Conservation (phyloP, 768 basidiomycete species). For the Leccinum obscurum region DNA sequence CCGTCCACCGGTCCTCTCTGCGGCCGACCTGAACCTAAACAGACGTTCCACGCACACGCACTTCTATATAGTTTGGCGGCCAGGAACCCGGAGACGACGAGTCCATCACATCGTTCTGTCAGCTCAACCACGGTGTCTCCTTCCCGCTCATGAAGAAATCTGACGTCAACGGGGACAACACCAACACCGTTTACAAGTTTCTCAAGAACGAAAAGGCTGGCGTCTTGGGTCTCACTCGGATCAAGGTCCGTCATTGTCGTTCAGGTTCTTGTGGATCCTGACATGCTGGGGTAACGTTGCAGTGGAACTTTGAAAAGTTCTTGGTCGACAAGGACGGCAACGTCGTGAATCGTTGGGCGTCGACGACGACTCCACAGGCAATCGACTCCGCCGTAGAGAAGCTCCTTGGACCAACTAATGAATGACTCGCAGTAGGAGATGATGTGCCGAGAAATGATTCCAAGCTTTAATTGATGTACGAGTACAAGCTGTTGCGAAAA, state of each 20-base stretch:
- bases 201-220: slow-evolving; percentile 81
- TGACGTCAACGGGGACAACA: slow-evolving; percentile 85
- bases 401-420: slow-evolving; percentile 39
- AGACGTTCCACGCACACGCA: neutral
- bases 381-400: slow-evolving; percentile 67
- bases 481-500: neutral
- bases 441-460: neutral
- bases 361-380: slow-evolving; percentile 66
- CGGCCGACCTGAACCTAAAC: neutral
- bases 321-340: slow-evolving; percentile 76
- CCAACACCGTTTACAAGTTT: slow-evolving; percentile 84
- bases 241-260: slow-evolving; percentile 56
- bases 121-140: slow-evolving; percentile 81
- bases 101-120: slow-evolving; percentile 73
- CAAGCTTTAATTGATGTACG: slow-evolving; percentile 17
- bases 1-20: no score
- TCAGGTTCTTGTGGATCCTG: neutral
- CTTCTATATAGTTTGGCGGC: slow-evolving; percentile 60
- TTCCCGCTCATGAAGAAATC: slow-evolving; percentile 93
- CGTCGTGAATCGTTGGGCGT: slow-evolving; percentile 74
- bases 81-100: slow-evolving; percentile 85
- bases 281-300: neutral
- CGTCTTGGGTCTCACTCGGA: slow-evolving; percentile 64
- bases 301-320: slow-evolving; percentile 96
- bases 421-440: slow-evolving; percentile 19